Evolutionary conservation across 1,139 yeast species (phyloP).

Genomic region (Geotrichum candidum): DNA sequence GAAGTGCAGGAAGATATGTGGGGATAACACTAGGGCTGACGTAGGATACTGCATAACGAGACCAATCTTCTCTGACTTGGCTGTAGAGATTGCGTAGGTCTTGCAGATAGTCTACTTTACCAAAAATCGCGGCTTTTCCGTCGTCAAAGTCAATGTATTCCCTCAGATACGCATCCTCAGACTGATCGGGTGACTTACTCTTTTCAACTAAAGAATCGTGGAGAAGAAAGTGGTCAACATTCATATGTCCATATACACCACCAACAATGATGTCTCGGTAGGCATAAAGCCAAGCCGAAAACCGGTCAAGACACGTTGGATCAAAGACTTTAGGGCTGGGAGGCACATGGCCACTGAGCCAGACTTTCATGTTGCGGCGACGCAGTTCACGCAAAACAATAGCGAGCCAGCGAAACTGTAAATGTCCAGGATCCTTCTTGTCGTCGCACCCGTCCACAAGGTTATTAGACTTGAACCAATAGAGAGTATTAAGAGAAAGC

Average conservation of each 20-base stretch:
- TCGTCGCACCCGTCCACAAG: constrained; percentile 73
- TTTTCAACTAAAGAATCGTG: constrained; percentile 46
- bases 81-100: constrained; percentile 16
- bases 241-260: constrained; percentile 84
- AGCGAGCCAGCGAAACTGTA: constrained; percentile 72
- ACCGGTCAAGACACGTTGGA: constrained; percentile 62
- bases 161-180: constrained; percentile 20
- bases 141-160: constrained; percentile 9
- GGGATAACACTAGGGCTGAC: constrained; percentile 77
- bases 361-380: constrained; percentile 70
- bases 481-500: constrained; percentile 69
- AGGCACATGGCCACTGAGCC: constrained; percentile 86
- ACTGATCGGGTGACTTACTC: constrained; percentile 19
- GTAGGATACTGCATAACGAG: constrained; percentile 60
- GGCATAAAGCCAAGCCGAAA: constrained; percentile 71
- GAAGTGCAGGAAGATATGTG: constrained; percentile 73
- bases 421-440: constrained; percentile 71
- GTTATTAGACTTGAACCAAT: constrained; percentile 70
- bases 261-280: constrained; percentile 79
- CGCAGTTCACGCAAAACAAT: constrained; percentile 66
- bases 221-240: constrained; percentile 76
- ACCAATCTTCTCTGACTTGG: constrained; percentile 26
- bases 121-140: constrained; percentile 5
- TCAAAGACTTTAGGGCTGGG: constrained; percentile 76
- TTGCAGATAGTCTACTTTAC: constrained; percentile 21